Conservation (phyloP, 371 early-diverging fungal genomes). For the Lichtheimia hyalospora region DNA sequence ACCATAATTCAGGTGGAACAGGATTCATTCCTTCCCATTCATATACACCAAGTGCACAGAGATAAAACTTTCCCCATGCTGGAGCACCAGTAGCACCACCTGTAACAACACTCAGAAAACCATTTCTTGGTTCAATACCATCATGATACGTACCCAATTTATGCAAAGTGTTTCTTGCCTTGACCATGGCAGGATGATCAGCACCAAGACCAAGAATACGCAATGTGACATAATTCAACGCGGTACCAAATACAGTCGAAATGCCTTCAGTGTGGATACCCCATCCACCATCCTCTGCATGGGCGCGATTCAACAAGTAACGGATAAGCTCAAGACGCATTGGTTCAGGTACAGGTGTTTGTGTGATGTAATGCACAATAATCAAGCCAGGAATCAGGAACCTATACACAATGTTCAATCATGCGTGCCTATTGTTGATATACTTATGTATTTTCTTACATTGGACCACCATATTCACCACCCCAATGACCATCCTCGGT, state of each 20-base stretch:
- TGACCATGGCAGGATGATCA: constrained; percentile 85
- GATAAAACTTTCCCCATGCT: constrained; percentile 98
- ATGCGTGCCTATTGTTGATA: neutral
- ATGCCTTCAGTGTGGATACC: constrained; percentile 93
- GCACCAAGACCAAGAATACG: constrained; percentile 87
- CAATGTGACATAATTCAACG: constrained; percentile 89
- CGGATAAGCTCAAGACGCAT: constrained; percentile 81
- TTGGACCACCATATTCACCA: constrained; percentile 96
- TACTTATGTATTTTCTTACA: constrained; percentile 36
- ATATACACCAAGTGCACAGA: constrained; percentile 86
- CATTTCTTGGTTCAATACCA: neutral
- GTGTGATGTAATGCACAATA: constrained; percentile 85
- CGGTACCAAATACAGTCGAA: constrained; percentile 94
- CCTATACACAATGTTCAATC: constrained; percentile 19
- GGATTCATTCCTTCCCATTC: constrained; percentile 96
- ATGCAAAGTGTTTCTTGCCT: constrained; percentile 86
- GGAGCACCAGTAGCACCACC: constrained; percentile 86
- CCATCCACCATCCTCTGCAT: constrained; percentile 93
- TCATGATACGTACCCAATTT: constrained; percentile 56
- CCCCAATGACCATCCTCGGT: constrained; percentile 97
- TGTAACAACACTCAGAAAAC: neutral
- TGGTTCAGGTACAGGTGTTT: constrained; percentile 58
- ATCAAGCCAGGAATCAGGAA: constrained; percentile 91
- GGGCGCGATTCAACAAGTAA: constrained; percentile 82
- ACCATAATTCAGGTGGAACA: constrained; percentile 94